These are phyloP conservation scores for Xylaria polymorpha DNA, from an alignment of 2,329 filamentous ascomycete genomes.

Conservation along the genomic window DNA sequence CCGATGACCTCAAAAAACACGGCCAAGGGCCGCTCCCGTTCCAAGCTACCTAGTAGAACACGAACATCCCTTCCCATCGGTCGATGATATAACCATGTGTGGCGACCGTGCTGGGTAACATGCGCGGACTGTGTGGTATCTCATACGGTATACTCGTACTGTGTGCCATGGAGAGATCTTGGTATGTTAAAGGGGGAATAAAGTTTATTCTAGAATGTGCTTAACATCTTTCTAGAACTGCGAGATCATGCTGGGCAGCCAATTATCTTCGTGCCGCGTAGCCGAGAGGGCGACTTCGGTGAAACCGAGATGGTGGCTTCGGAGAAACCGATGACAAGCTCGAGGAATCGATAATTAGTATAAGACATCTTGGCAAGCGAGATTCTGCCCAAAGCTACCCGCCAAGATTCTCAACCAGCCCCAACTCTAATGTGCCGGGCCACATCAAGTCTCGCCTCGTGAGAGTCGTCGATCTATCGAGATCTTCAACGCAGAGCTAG, in stretches of 20 bases:
- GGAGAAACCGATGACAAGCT: not conserved
- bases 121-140: not conserved
- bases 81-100: not conserved
- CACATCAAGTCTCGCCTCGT: slow-evolving; percentile 2
- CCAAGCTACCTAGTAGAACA: not conserved
- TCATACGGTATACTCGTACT: slow-evolving; percentile 27
- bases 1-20: slow-evolving; percentile 1
- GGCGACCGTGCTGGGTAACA: slow-evolving; percentile 14
- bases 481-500: not conserved
- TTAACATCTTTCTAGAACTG: slow-evolving; percentile 17
- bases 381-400: not conserved
- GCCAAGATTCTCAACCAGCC: not conserved
- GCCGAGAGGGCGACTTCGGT: not conserved
- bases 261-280: not conserved
- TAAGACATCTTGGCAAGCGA: not conserved
- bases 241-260: not conserved
- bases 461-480: not conserved
- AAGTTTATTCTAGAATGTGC: slow-evolving; percentile 30
- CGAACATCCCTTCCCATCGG: not conserved
- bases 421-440: slow-evolving; percentile 18
- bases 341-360: not conserved
- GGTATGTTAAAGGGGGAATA: not conserved
- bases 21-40: not conserved
- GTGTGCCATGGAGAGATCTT: slow-evolving; percentile 6
- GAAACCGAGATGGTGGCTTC: not conserved